Evolutionary conservation across 2,329 filamentous ascomycete genomes (phyloP).

Genomic region (Ilyonectria sp.): DNA sequence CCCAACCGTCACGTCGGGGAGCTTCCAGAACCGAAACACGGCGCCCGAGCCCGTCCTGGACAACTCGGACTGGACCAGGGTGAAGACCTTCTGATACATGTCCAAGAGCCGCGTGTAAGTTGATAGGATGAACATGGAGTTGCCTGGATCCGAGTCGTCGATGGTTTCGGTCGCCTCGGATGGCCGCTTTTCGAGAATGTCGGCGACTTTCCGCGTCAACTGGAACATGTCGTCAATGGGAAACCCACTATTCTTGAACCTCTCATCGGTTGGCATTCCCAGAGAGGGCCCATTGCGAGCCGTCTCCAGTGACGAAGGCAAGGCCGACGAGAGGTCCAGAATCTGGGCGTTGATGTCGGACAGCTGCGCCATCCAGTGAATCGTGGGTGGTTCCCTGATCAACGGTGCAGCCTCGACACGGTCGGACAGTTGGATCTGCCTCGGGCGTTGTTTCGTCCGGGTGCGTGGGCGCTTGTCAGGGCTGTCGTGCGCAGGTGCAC

Average conservation of each 20-base stretch:
- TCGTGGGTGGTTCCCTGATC: slow-evolving; percentile 40
- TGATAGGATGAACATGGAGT: slow-evolving; percentile 57
- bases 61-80: slow-evolving; percentile 54
- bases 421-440: slow-evolving; percentile 53
- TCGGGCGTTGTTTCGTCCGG: slow-evolving; percentile 46
- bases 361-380: slow-evolving; percentile 58
- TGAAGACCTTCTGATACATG: slow-evolving; percentile 58
- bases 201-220: slow-evolving; percentile 55
- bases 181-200: slow-evolving; percentile 51
- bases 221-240: slow-evolving; percentile 60
- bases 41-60: slow-evolving; percentile 46
- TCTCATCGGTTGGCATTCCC: slow-evolving; percentile 41
- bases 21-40: slow-evolving; percentile 55
- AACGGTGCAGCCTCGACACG: slow-evolving; percentile 38
- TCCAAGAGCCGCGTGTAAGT: slow-evolving; percentile 58
- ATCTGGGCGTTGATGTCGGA: slow-evolving; percentile 57
- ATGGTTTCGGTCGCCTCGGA: slow-evolving; percentile 34
- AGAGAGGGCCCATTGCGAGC: slow-evolving; percentile 38
- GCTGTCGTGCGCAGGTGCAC: slow-evolving; percentile 45
- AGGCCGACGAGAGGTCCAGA: slow-evolving; percentile 54
- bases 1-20: slow-evolving; percentile 59
- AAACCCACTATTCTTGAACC: slow-evolving; percentile 50
- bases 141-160: slow-evolving; percentile 54
- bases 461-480: slow-evolving; percentile 44
- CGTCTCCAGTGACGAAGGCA: slow-evolving; percentile 50